Evolutionary conservation across 208 protist species (phyloP).

Genomic region (Trypanosoma vivax): DNA sequence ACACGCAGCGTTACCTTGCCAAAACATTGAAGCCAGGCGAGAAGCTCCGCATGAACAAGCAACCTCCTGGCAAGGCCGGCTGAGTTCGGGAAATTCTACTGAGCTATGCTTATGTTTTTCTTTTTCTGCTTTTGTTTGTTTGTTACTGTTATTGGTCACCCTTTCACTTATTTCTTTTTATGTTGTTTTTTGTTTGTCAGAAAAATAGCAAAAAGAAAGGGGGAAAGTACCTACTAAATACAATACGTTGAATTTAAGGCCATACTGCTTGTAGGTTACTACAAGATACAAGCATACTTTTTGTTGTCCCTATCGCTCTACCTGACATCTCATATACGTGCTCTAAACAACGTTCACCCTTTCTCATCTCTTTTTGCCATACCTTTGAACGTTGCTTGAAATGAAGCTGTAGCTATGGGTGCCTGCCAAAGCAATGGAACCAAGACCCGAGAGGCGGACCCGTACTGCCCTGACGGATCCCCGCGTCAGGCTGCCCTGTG

Average conservation of each 20-base stretch:
- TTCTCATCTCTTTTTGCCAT: neutral
- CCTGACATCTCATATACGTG: neutral
- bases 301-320: neutral
- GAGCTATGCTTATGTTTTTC: neutral
- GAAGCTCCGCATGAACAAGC: slow-evolving; percentile 92
- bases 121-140: neutral
- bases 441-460: neutral
- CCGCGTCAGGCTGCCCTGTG: neutral
- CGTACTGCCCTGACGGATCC: neutral
- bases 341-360: slow-evolving; percentile 7
- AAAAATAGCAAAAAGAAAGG: slow-evolving; percentile 8
- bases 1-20: slow-evolving; percentile 96
- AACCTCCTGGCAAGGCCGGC: slow-evolving; percentile 85
- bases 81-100: slow-evolving; percentile 20
- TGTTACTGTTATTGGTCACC: too few species aligned
- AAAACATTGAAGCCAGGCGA: slow-evolving; percentile 89
- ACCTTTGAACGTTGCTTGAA: slow-evolving; percentile 3
- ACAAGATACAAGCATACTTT: too few species aligned
- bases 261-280: too few species aligned
- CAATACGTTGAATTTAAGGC: too few species aligned
- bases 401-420: slow-evolving; percentile 18
- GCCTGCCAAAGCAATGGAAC: slow-evolving; percentile 9
- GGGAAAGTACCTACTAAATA: too few species aligned
- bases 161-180: slow-evolving; percentile 9
- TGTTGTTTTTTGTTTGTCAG: slow-evolving; percentile 9